Evolutionary conservation across 805 yeast genomes (phyloP).

Genomic region (Candida chilensis): DNA sequence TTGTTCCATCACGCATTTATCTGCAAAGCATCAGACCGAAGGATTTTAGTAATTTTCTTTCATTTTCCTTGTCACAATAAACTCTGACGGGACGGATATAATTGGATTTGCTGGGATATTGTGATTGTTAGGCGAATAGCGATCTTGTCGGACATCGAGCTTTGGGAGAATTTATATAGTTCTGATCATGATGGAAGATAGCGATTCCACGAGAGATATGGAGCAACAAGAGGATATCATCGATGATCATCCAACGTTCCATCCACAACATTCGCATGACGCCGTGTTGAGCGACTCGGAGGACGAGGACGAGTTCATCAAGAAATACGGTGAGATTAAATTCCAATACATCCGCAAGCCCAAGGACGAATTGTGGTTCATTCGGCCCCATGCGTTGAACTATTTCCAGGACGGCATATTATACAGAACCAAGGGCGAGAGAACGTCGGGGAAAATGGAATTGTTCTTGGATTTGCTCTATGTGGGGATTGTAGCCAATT

Average conservation of each 20-base stretch:
- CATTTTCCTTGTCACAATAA: too few relatives aligned
- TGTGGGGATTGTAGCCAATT: conserved; percentile 54
- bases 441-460: conserved; percentile 43
- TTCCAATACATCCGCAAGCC: conserved; percentile 39
- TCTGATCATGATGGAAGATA: too few relatives aligned
- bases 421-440: conserved; percentile 45
- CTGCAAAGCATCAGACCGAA: too few relatives aligned
- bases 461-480: conserved; percentile 55
- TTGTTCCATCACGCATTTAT: too few relatives aligned
- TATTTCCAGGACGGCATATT: conserved; percentile 49
- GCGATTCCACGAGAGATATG: too few relatives aligned
- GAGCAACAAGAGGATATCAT: not conserved
- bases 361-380: conserved; percentile 24
- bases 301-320: conserved; percentile 31
- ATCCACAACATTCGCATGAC: not conserved
- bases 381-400: conserved; percentile 50
- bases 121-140: too few relatives aligned
- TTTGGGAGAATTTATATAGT: too few relatives aligned
- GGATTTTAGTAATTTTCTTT: too few relatives aligned
- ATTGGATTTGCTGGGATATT: too few relatives aligned
- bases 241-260: not conserved
- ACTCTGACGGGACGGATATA: too few relatives aligned
- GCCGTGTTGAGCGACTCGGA: conserved; percentile 14
- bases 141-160: too few relatives aligned
- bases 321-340: conserved; percentile 38